Evolutionary conservation across 1,284 basidiomycete species (phyloP).

Genomic region (Quambalaria eucalypti): DNA sequence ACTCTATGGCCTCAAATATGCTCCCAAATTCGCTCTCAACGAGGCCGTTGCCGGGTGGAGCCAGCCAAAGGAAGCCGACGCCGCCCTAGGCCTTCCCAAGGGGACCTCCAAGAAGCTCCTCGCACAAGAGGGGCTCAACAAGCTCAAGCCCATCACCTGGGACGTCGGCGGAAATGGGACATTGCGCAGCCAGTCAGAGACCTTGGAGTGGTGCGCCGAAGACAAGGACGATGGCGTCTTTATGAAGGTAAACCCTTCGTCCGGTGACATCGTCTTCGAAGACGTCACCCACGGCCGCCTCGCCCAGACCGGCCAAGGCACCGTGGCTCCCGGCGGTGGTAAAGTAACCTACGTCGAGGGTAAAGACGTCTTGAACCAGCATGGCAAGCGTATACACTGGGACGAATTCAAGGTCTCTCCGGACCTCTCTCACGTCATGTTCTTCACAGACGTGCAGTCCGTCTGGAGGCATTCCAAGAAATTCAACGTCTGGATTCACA

Average conservation of each 20-base stretch:
- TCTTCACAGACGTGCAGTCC: slow-evolving; percentile 48
- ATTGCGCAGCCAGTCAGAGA: not conserved
- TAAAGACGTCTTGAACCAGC: slow-evolving; percentile 22
- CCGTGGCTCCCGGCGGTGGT: slow-evolving; percentile 27
- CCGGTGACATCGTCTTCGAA: slow-evolving; percentile 28
- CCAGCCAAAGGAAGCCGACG: slow-evolving; percentile 10
- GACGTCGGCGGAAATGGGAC: slow-evolving; percentile 30
- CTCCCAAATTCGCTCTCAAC: slow-evolving; percentile 13
- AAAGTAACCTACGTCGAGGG: slow-evolving; percentile 21
- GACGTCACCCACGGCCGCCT: slow-evolving; percentile 32
- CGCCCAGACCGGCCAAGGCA: slow-evolving; percentile 22
- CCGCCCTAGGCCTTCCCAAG: slow-evolving; percentile 9
- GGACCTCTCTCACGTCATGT: slow-evolving; percentile 26
- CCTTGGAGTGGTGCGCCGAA: slow-evolving; percentile 12
- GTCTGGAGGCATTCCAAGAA: slow-evolving; percentile 87
- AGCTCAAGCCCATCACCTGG: slow-evolving; percentile 24
- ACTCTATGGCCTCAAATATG: slow-evolving; percentile 15
- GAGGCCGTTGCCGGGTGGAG: slow-evolving; percentile 22
- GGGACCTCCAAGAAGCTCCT: slow-evolving; percentile 12
- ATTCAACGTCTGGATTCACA: slow-evolving; percentile 78
- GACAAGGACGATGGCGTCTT: slow-evolving; percentile 41
- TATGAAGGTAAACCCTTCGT: slow-evolving; percentile 20
- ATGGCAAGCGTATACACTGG: slow-evolving; percentile 21
- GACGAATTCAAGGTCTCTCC: slow-evolving; percentile 25
- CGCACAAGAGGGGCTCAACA: not conserved